Evolutionary conservation across 768 basidiomycete genomes (phyloP).

Genomic region (Lentinula sp.): DNA sequence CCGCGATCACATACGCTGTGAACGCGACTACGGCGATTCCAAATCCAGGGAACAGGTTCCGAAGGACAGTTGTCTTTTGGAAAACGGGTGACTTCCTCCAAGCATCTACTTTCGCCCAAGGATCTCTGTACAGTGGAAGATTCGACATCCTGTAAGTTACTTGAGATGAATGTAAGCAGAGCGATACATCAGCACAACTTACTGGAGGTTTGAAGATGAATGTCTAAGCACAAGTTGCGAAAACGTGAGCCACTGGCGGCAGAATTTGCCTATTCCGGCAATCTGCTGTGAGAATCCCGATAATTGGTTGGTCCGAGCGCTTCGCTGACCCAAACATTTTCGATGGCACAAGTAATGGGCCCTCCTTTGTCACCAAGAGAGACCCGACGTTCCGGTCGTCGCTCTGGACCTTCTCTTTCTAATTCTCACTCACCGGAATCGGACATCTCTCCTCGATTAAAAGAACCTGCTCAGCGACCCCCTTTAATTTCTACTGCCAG

Average conservation of each 20-base stretch:
- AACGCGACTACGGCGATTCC: slow-evolving; percentile 91
- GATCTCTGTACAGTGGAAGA: slow-evolving; percentile 80
- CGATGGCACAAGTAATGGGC: slow-evolving; percentile 72
- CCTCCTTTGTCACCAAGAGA: slow-evolving; percentile 70
- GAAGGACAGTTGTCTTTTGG: slow-evolving; percentile 80
- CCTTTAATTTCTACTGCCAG: slow-evolving; percentile 24
- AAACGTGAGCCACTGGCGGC: neutral
- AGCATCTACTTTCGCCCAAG: slow-evolving; percentile 90
- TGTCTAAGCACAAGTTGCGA: neutral
- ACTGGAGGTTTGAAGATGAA: neutral
- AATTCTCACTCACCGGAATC: slow-evolving; percentile 74
- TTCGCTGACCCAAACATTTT: neutral
- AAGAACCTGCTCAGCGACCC: slow-evolving; percentile 36
- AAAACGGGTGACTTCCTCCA: slow-evolving; percentile 93
- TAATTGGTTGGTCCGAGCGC: slow-evolving; percentile 2
- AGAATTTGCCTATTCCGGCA: neutral
- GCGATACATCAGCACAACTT: neutral
- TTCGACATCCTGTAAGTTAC: slow-evolving; percentile 41
- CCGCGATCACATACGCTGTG: slow-evolving; percentile 82
- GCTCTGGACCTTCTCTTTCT: slow-evolving; percentile 61
- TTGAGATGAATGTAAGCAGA: neutral
- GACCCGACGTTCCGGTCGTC: slow-evolving; percentile 72
- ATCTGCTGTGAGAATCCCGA: neutral
- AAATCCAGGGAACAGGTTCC: slow-evolving; percentile 90
- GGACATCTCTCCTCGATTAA: slow-evolving; percentile 48